Percentiles rank a stretch among this genome's conserved stretches.
Evolutionary conservation across 371 early-diverging fungal genomes (phyloP).

Genomic region (Mucor sp.): DNA sequence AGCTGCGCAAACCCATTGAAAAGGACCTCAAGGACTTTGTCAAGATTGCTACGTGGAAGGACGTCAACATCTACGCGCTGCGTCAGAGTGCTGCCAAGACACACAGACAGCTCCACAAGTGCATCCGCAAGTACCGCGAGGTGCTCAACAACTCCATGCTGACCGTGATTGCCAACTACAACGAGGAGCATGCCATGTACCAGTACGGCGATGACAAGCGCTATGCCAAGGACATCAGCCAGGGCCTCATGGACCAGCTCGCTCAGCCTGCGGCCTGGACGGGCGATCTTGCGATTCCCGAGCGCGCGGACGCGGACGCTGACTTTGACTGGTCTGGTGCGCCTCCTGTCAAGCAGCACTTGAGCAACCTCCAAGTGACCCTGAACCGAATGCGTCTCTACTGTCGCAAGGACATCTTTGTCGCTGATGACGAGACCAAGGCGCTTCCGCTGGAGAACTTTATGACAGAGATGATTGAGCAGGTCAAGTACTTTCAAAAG

Average conservation of each 20-base stretch:
- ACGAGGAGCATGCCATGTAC: conserved; percentile 56
- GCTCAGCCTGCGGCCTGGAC: conserved; percentile 34
- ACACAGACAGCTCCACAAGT: conserved; percentile 88
- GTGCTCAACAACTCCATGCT: conserved; percentile 73
- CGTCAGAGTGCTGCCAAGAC: conserved; percentile 89
- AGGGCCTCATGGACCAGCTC: conserved; percentile 39
- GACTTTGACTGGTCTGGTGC: conserved; percentile 18
- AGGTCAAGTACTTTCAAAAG: conserved; percentile 65
- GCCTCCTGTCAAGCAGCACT: conserved; percentile 35
- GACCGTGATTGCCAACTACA: conserved; percentile 71
- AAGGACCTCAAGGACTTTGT: conserved; percentile 92
- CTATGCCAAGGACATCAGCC: conserved; percentile 39
- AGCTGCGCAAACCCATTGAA: conserved; percentile 74
- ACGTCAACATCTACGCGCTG: conserved; percentile 93
- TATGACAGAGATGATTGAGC: conserved; percentile 50
- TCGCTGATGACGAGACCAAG: conserved; percentile 18
- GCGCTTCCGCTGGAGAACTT: conserved; percentile 46
- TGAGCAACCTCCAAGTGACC: conserved; percentile 39
- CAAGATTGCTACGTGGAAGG: conserved; percentile 96
- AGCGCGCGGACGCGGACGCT: background rate
- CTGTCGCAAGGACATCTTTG: conserved; percentile 40
- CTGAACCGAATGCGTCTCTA: conserved; percentile 34
- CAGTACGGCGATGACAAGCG: conserved; percentile 55
- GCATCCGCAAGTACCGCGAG: conserved; percentile 85
- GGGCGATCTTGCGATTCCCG: conserved; percentile 19